Evolutionary conservation across 371 early-diverging fungal genomes (phyloP).

Genomic region (Zychaea mexicana): DNA sequence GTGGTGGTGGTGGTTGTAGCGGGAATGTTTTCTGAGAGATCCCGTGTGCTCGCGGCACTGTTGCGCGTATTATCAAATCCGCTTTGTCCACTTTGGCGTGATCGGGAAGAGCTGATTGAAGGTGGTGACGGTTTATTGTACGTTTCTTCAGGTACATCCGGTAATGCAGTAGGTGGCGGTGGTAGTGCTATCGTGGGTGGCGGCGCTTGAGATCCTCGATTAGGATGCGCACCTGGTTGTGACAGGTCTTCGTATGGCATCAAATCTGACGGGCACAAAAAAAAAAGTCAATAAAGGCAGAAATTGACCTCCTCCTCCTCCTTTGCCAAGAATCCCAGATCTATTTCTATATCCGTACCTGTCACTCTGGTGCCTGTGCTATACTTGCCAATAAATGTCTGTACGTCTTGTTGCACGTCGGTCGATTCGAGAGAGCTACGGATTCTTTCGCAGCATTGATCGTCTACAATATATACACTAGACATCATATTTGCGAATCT

Average conservation of each 20-base stretch:
- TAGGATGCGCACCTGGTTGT: background rate
- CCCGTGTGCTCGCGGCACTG: background rate
- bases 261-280: background rate
- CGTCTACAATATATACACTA: slow-evolving; percentile 28
- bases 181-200: slow-evolving; percentile 7
- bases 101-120: background rate
- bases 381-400: slow-evolving; percentile 8
- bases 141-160: slow-evolving; percentile 1
- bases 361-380: slow-evolving; percentile 7
- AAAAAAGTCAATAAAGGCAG: background rate
- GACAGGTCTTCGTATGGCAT: slow-evolving; percentile 5
- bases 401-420: slow-evolving; percentile 27
- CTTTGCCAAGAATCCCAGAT: background rate
- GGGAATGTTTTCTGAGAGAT: too few species aligned
- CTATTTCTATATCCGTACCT: background rate
- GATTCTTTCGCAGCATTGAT: slow-evolving; percentile 31
- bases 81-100: background rate
- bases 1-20: background rate
- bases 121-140: background rate
- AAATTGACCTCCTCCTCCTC: background rate
- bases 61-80: background rate
- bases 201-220: slow-evolving; percentile 2
- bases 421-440: slow-evolving; percentile 25
- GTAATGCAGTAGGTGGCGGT: slow-evolving; percentile 10
- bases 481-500: slow-evolving; percentile 33